Base-by-base conservation (phyloP, 2,329 filamentous ascomycete genomes). In the Epichloe gansuensis region DNA sequence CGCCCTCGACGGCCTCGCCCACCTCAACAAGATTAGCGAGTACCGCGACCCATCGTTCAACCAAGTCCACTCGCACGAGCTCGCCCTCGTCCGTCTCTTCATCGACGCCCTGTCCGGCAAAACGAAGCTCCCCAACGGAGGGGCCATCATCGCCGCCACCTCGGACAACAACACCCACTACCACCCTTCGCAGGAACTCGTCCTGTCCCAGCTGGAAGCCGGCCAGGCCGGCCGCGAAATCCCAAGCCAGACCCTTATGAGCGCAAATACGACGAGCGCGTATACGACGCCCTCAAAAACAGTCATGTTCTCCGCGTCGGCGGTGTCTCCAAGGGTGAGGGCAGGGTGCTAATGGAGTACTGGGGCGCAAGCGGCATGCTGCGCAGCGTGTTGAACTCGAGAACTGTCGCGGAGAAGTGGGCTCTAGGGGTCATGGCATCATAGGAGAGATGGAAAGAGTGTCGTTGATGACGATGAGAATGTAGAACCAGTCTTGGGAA, bases 341-440 rank as follows among this genome's bases (percentile, higher is more conserved):
- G 88, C 11, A 80, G 85, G 55, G 77, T 82, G 1, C 74, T 95
- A 60, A 85, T 97, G 82, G 90, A 96, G 72, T 97, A 96, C 72
- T 97, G 91, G 76, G 90, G 88, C 5, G 82, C 81, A 38, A 94
- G 88, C 67, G 93, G 91, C 12, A 75, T 95, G 65, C 66, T 95
- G 63, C 80, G 86, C 57, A 74, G 79, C 56, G 75, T 73, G 46
- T 76, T 96, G 48, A 83, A 87, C 61, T 83, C 91, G 63, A 73
- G 73, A 57, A 75, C 78, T 56, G 85, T 96, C 38, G 75, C 78
- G 23, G 86, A 94, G 75, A 88, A 88, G 72, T 95, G 91, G 90
- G 83, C 82, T 48, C 65, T 96, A 60, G 82, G 83, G 89, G 89
- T 23, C 82, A 86, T 61, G 91, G 91, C 15, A 79, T 91, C 50